Base-by-base conservation (phyloP, 78 protist genomes). In the Acrasis kona region DNA sequence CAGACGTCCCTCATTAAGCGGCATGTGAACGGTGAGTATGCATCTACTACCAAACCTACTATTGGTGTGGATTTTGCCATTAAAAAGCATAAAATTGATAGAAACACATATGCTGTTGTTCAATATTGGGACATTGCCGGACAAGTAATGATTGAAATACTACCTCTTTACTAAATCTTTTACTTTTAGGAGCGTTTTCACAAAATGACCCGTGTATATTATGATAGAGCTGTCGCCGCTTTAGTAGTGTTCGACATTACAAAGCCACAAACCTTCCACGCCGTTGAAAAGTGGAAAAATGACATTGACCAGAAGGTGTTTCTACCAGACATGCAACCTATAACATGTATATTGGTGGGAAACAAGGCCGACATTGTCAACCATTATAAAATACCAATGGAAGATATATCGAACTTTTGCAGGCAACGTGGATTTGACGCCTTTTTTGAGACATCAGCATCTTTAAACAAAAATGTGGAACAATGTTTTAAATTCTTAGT, bases 11-110 rank as follows among this genome's bases (percentile, higher is more conserved):
- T 88, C 61, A 88, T 88, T 72, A 57, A 82, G 68, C 80, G 87
- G 29, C 85, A 82, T 28, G 92, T 84, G 61, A 78, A 80, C 83
- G 32, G 68, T 69, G 41, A 82, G 38, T 92, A 91, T 79, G 84
- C 91, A n/a, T 66, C 65, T 80, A 70, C 74, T 70, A 91, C 88
- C 81, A 89, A 90, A 85, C 66, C 93, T 35, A 93, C 97, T 86
- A 94, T 94, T 58, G 97, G 96, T 28, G 96, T 95, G 29, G 98
- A 95, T 71, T 95, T 95, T 73, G 95, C 95, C 10, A 77, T 91
- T 36, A 95, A 95, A 74, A 86, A 81, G 29, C n/a, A n/a, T n/a
- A n/a, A n/a, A n/a, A 42, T 94, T 5, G 37, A 91, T 28, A 73
- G 87, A 88, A 83, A 88, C 36, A 76, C 40, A 36, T 74, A 86